A percentile compares a stretch with the other conserved stretches of the same genome.
These are phyloP conservation scores for Daedalea quercina DNA, from an alignment of 768 basidiomycete species.

Conservation along the genomic window DNA sequence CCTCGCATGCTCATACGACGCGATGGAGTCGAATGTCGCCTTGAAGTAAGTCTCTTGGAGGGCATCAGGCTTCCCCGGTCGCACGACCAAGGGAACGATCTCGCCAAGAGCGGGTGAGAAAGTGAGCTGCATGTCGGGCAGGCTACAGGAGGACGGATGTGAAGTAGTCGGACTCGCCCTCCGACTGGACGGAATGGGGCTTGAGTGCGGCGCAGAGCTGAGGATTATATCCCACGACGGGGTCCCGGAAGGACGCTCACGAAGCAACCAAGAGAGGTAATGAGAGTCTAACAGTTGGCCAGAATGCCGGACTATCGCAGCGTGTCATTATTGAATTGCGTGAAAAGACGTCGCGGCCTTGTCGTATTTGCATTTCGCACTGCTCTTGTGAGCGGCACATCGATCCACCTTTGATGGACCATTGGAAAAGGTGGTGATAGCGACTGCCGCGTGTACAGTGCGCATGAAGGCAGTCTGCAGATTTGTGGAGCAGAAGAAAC, in stretches of 20 bases:
- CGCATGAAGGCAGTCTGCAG: too few relatives aligned
- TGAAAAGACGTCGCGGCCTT: too few relatives aligned
- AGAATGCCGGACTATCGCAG: too few relatives aligned
- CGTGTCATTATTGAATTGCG: too few relatives aligned
- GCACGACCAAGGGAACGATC: slow-evolving; percentile 7
- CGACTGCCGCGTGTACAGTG: too few relatives aligned
- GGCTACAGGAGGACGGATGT: background rate
- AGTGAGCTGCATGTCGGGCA: slow-evolving; percentile 12
- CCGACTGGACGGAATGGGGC: background rate
- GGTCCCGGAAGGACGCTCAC: too few relatives aligned
- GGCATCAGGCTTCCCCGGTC: slow-evolving; percentile 3
- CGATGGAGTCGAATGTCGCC: slow-evolving; percentile 18
- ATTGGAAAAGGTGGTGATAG: too few relatives aligned
- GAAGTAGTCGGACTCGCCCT: too few relatives aligned
- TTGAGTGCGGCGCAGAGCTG: background rate
- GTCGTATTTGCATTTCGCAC: slow-evolving; percentile 2
- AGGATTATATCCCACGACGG: background rate
- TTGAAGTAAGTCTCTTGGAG: slow-evolving; percentile 15
- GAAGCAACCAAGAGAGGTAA: too few relatives aligned
- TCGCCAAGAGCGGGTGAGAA: slow-evolving; percentile 19
- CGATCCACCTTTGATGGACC: background rate
- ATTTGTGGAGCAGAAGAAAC: too few relatives aligned
- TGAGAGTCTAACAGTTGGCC: too few relatives aligned
- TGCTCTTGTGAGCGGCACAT: background rate
- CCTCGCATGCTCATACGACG: slow-evolving; percentile 14